Percentiles rank a stretch among this genome's conserved stretches.
These are phyloP conservation scores for Vigna trinervia DNA, from an alignment of 306 rosid species.

Conservation along the genomic window DNA sequence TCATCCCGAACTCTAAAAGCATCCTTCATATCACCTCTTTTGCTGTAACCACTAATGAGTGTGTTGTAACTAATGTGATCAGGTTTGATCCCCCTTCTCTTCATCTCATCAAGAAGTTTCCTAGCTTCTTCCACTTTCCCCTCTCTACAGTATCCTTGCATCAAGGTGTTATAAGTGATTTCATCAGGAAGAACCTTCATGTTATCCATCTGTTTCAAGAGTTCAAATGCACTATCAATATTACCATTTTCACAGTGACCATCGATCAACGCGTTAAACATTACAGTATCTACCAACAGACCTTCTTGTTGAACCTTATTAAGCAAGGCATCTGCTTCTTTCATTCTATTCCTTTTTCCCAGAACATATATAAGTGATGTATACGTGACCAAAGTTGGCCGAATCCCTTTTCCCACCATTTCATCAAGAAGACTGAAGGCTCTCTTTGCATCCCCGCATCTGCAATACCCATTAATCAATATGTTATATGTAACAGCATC, in stretches of 20 bases:
- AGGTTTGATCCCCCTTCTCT: constrained; percentile 82
- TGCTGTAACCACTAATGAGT: constrained; percentile 86
- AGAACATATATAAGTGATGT: constrained; percentile 78
- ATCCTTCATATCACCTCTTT: constrained; percentile 74
- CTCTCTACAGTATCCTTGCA: constrained; percentile 83
- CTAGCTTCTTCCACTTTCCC: constrained; percentile 93
- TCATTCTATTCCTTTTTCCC: constrained; percentile 70
- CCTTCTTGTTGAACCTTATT: constrained; percentile 59
- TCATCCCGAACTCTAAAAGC: constrained; percentile 82
- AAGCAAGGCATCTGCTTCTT: constrained; percentile 74
- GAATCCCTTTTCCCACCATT: constrained; percentile 63
- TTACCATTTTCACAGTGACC: constrained; percentile 78
- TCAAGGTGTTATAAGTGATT: constrained; percentile 84
- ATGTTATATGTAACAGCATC: too few relatives aligned
- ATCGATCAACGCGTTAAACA: constrained; percentile 81
- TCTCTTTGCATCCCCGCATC: not conserved
- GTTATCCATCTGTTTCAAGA: constrained; percentile 75
- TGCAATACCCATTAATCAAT: too few relatives aligned
- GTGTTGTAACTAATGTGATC: constrained; percentile 86
- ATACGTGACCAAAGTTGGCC: constrained; percentile 70
- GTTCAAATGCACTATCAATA: constrained; percentile 61
- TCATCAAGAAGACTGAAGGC: constrained; percentile 71
- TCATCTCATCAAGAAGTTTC: constrained; percentile 76
- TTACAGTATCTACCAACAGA: constrained; percentile 68
- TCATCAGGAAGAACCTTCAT: constrained; percentile 75